Conservation (phyloP, 345 rosid genomes). For the Mangifera indica region DNA sequence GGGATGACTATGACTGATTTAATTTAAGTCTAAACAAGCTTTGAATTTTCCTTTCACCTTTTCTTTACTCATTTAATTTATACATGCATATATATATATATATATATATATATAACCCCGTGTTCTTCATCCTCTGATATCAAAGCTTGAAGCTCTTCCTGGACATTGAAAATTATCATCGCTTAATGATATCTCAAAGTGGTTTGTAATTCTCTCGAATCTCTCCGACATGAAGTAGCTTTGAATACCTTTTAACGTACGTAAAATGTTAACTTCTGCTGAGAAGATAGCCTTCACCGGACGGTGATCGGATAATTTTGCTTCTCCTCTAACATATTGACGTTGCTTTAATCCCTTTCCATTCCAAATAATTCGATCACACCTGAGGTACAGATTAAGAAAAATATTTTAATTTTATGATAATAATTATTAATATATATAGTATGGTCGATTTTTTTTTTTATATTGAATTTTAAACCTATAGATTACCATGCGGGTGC, state of each 20-base stretch:
- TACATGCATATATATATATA: too few species aligned
- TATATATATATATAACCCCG: too few species aligned
- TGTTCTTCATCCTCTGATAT: background rate
- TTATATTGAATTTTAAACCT: too few species aligned
- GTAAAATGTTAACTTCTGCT: slow-evolving; percentile 38
- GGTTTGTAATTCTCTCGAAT: slow-evolving; percentile 34
- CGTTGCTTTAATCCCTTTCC: slow-evolving; percentile 67
- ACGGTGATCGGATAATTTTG: slow-evolving; percentile 71
- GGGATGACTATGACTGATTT: background rate
- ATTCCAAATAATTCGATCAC: slow-evolving; percentile 76
- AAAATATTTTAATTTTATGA: background rate
- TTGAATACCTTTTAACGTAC: slow-evolving; percentile 30
- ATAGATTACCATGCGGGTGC: slow-evolving; percentile 70
- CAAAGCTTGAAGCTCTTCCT: slow-evolving; percentile 33
- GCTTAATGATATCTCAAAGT: slow-evolving; percentile 26
- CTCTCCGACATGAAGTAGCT: slow-evolving; percentile 55
- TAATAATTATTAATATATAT: too few species aligned
- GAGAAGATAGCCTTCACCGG: slow-evolving; percentile 68
- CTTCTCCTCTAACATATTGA: slow-evolving; percentile 59
- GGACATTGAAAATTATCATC: slow-evolving; percentile 34
- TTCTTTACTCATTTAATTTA: background rate
- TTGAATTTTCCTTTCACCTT: background rate
- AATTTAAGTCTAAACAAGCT: background rate
- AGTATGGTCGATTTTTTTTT: too few species aligned
- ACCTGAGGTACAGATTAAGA: slow-evolving; percentile 29